phyloP scores from a whole-genome alignment of 2,329 filamentous ascomycete species.

The Aspergillus fijiensis region DNA sequence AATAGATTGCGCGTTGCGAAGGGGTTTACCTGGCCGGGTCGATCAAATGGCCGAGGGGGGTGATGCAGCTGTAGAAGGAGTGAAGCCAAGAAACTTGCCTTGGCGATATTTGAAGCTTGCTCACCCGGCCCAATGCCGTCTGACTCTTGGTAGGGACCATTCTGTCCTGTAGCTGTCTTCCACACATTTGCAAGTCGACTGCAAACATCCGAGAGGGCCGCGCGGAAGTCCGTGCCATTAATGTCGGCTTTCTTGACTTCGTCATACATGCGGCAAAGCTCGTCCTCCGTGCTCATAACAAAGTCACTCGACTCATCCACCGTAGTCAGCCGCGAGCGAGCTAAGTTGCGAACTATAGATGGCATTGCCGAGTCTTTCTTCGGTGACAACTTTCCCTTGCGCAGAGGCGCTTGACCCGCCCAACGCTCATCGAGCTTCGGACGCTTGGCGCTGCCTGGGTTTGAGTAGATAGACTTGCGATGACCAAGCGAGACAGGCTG shows the following conservation, averaged over 20 bases:
- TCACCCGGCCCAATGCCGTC: slow-evolving; percentile 65
- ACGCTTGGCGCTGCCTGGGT: slow-evolving; percentile 43
- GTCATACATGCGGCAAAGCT: slow-evolving; percentile 65
- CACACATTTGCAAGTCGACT: slow-evolving; percentile 38
- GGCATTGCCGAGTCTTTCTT: slow-evolving; percentile 64
- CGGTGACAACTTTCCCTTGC: slow-evolving; percentile 36
- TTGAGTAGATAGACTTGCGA: slow-evolving; percentile 44
- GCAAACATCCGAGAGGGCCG: slow-evolving; percentile 34
- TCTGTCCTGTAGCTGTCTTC: slow-evolving; percentile 36
- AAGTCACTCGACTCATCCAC: slow-evolving; percentile 70
- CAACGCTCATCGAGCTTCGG: slow-evolving; percentile 44
- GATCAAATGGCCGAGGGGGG: slow-evolving; percentile 47
- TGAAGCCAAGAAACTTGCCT: slow-evolving; percentile 75
- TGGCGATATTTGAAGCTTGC: slow-evolving; percentile 63
- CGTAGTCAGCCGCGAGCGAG: slow-evolving; percentile 55
- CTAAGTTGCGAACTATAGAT: slow-evolving; percentile 70
- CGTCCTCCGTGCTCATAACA: slow-evolving; percentile 71
- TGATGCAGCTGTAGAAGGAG: slow-evolving; percentile 79
- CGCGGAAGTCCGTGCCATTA: slow-evolving; percentile 32
- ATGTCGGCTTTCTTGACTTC: slow-evolving; percentile 36
- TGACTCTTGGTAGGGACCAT: slow-evolving; percentile 45
- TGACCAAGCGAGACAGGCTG: slow-evolving; percentile 20
- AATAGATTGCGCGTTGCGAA: slow-evolving; percentile 32
- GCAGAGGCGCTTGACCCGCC: slow-evolving; percentile 34
- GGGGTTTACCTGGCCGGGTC: slow-evolving; percentile 24